Evolutionary conservation across 306 rosid species (phyloP).

Genomic region (Cucumis melo): DNA sequence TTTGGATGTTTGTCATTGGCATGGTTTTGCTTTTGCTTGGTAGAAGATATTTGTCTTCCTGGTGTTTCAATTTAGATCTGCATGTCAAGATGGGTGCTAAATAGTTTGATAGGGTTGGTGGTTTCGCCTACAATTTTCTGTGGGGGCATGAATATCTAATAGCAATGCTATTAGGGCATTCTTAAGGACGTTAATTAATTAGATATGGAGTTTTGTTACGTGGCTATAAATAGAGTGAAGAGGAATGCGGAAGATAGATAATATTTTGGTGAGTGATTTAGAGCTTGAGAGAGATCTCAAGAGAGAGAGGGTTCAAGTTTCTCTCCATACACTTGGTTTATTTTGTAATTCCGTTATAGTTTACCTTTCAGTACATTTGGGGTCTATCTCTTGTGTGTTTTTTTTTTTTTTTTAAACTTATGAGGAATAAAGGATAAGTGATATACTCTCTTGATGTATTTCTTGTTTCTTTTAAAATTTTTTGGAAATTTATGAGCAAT

Average conservation of each 20-base stretch:
- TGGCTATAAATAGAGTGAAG: too few relatives aligned
- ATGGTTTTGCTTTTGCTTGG: background rate
- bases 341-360: too few relatives aligned
- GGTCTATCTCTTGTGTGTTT: background rate
- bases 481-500: background rate
- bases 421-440: background rate
- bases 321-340: too few relatives aligned
- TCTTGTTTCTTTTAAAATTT: background rate
- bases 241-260: too few relatives aligned
- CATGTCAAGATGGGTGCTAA: background rate
- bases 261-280: too few relatives aligned
- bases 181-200: too few relatives aligned
- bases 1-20: slow-evolving; percentile 1
- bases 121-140: background rate
- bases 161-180: too few relatives aligned
- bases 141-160: background rate
- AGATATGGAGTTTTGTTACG: too few relatives aligned
- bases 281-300: too few relatives aligned
- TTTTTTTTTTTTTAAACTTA: background rate
- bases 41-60: background rate
- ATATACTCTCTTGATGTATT: background rate
- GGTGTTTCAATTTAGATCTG: background rate
- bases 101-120: background rate
- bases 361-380: too few relatives aligned
- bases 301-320: too few relatives aligned